These are phyloP conservation scores for Puccinellia tenuiflora DNA, from an alignment of 176 grass and related monocot genomes.

Conservation along the genomic window DNA sequence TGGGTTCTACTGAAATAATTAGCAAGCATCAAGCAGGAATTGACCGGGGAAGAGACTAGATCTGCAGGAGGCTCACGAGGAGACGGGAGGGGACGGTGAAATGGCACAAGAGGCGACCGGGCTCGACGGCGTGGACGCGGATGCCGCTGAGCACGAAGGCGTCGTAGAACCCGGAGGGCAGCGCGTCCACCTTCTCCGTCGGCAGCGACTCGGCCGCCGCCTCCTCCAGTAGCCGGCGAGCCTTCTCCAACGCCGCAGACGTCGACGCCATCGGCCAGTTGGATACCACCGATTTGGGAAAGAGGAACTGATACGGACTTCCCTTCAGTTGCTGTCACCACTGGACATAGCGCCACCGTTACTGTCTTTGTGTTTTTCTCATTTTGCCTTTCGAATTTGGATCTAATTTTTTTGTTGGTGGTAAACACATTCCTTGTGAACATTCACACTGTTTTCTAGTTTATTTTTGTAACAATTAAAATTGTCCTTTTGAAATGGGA, in stretches of 20 bases:
- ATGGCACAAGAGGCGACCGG: constrained; percentile 73
- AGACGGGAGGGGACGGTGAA: constrained; percentile 72
- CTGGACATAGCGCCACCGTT: too few species aligned
- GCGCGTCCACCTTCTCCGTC: constrained; percentile 29
- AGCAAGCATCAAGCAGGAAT: not conserved
- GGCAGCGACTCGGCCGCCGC: constrained; percentile 39
- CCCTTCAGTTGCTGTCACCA: too few species aligned
- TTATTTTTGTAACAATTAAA: too few species aligned
- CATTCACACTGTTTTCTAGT: too few species aligned
- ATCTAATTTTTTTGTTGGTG: too few species aligned
- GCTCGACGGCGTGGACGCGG: constrained; percentile 50
- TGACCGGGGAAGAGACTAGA: not conserved
- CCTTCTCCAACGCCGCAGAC: constrained; percentile 30
- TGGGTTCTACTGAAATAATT: not conserved
- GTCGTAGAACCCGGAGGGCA: constrained; percentile 77
- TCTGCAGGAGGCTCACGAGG: constrained; percentile 36
- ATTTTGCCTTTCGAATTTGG: too few species aligned
- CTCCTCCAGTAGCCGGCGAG: constrained; percentile 59
- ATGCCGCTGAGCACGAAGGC: constrained; percentile 82
- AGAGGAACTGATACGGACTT: not conserved
- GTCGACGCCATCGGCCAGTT: not conserved
- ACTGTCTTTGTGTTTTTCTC: too few species aligned
- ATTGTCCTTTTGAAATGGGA: too few species aligned
- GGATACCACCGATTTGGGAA: not conserved
- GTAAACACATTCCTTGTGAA: too few species aligned